These are phyloP conservation scores for Citrus trifoliata DNA, from an alignment of 345 rosid species.

Conservation along the genomic window DNA sequence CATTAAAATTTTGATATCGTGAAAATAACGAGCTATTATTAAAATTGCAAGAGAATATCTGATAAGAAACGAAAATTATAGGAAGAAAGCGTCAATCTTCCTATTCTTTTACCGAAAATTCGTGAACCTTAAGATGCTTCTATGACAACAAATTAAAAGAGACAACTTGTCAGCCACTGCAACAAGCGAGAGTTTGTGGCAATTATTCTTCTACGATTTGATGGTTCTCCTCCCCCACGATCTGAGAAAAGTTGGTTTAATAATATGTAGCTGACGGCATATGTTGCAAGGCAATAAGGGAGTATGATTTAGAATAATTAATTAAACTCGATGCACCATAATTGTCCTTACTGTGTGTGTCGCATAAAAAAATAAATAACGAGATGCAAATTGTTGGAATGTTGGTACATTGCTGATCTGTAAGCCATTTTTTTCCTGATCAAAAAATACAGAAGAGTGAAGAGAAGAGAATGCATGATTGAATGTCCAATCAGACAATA, in stretches of 20 bases:
- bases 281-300: background rate
- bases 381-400: background rate
- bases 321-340: background rate
- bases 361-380: background rate
- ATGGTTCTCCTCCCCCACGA: background rate
- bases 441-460: background rate
- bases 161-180: background rate
- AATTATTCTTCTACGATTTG: slow-evolving; percentile 8
- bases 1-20: no score
- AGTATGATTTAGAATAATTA: background rate
- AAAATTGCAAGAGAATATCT: no score
- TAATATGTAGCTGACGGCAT: background rate
- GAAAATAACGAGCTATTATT: no score
- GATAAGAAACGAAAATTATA: no score
- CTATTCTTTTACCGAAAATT: background rate
- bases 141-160: background rate
- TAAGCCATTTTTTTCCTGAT: slow-evolving; percentile 1
- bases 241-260: background rate
- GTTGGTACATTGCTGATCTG: slow-evolving; percentile 18
- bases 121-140: background rate
- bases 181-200: background rate
- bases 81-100: no score
- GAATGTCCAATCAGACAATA: slow-evolving; percentile 33
- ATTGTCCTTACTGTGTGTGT: background rate
- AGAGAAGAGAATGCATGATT: slow-evolving; percentile 16